A percentile compares a stretch with the other conserved stretches of the same genome.
Evolutionary conservation across 2,329 filamentous ascomycete genomes (phyloP).

Genomic region (Microcyclosporella mali): DNA sequence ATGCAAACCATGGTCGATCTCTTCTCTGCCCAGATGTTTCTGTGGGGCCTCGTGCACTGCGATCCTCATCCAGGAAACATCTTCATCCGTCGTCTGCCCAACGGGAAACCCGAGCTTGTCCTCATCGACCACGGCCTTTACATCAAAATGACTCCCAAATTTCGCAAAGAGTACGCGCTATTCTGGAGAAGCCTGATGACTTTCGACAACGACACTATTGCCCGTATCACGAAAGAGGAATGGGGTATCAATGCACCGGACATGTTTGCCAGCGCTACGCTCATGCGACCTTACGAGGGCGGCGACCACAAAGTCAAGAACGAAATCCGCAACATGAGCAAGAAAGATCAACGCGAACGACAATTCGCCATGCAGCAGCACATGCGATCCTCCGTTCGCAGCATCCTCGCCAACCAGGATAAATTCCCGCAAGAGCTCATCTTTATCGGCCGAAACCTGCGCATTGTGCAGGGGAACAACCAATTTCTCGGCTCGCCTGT

Average conservation of each 20-base stretch:
- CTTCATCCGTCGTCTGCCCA: conserved; percentile 79
- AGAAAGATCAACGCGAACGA: conserved; percentile 50
- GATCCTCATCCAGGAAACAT: conserved; percentile 97
- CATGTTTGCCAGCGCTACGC: conserved; percentile 82
- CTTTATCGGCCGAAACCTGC: conserved; percentile 85
- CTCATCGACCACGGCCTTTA: conserved; percentile 97
- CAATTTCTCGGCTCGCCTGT: conserved; percentile 84
- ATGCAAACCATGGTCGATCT: conserved; percentile 97
- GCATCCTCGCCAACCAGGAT: conserved; percentile 75
- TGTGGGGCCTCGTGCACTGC: conserved; percentile 92
- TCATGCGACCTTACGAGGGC: conserved; percentile 85
- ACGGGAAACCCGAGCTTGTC: conserved; percentile 80
- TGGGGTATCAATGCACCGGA: conserved; percentile 91
- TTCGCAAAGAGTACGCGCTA: conserved; percentile 75
- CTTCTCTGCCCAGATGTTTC: conserved; percentile 96
- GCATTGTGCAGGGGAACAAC: conserved; percentile 90
- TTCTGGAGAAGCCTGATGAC: conserved; percentile 95
- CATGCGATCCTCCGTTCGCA: conserved; percentile 65
- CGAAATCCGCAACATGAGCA: conserved; percentile 44
- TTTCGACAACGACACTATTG: conserved; percentile 80
- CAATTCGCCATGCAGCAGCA: conserved; percentile 77
- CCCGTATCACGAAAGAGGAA: conserved; percentile 59
- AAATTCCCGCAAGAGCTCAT: conserved; percentile 88
- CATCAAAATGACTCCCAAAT: conserved; percentile 77
- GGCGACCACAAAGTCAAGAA: conserved; percentile 63